phyloP scores from a whole-genome alignment of 2,329 filamentous ascomycete species.

The Basipetospora sp. region DNA sequence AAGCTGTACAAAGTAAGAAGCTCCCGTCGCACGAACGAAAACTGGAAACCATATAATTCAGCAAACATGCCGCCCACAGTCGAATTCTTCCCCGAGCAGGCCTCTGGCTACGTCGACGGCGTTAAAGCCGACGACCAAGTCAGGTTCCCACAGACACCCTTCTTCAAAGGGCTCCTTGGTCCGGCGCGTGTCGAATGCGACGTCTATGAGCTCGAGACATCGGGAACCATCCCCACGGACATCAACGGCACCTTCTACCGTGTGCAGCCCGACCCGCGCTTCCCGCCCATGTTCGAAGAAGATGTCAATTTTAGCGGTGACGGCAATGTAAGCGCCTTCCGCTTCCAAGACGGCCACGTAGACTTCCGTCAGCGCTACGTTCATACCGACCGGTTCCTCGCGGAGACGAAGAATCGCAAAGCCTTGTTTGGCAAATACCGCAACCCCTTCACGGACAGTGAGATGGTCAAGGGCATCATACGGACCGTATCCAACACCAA shows the following conservation, averaged over 20 bases:
- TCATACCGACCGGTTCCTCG: slow-evolving; percentile 23
- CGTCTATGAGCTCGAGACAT: slow-evolving; percentile 3
- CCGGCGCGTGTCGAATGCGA: slow-evolving; percentile 1
- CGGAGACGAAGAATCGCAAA: slow-evolving; percentile 19
- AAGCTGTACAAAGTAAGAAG: too few species aligned
- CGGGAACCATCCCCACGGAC: slow-evolving; percentile 9
- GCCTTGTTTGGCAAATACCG: slow-evolving; percentile 23
- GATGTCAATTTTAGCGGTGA: slow-evolving; percentile 20
- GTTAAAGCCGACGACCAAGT: neutral
- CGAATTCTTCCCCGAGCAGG: too few species aligned
- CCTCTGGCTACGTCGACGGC: slow-evolving; percentile 2
- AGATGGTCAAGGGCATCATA: slow-evolving; percentile 14
- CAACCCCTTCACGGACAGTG: slow-evolving; percentile 24
- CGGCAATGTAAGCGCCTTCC: slow-evolving; percentile 22
- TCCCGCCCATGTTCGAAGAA: slow-evolving; percentile 3
- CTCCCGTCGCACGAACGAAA: too few species aligned
- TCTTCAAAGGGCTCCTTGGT: slow-evolving; percentile 1
- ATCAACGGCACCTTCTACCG: slow-evolving; percentile 11
- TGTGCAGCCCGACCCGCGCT: slow-evolving; percentile 3
- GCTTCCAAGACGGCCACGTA: slow-evolving; percentile 16
- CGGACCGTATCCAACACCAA: slow-evolving; percentile 35
- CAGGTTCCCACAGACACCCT: neutral
- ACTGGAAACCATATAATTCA: too few species aligned
- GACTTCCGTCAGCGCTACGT: slow-evolving; percentile 22
- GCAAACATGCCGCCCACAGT: too few species aligned